Conservation (phyloP, 805 yeast species). For the Scheffersomyces spartinae region DNA sequence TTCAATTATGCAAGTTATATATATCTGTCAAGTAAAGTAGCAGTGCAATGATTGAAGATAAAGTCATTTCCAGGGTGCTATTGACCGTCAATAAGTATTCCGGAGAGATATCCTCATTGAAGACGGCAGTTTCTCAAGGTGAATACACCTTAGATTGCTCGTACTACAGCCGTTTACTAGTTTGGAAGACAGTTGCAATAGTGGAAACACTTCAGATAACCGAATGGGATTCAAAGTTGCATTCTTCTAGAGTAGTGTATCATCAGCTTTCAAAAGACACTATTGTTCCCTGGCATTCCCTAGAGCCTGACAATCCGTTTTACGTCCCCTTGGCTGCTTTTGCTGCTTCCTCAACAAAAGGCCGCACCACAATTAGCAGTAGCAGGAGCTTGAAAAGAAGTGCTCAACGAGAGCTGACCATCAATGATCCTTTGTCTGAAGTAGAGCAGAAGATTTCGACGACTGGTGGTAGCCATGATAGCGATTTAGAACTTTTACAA, state of each 20-base stretch:
- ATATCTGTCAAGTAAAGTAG: too few species aligned
- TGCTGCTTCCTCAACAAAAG: too few species aligned
- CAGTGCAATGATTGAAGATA: too few species aligned
- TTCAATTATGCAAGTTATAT: too few species aligned
- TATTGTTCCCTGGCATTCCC: conserved; percentile 25
- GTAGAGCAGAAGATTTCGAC: conserved; percentile 3
- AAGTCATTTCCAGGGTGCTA: conserved; percentile 22
- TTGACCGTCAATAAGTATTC: conserved; percentile 25
- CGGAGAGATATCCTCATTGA: conserved; percentile 15
- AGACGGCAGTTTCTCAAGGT: conserved; percentile 15
- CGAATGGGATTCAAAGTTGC: conserved; percentile 21
- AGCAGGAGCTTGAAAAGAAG: too few species aligned
- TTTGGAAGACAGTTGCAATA: conserved; percentile 27
- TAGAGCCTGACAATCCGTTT: conserved; percentile 18
- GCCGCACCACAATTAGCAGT: conserved; percentile 1
- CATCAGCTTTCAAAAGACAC: conserved; percentile 21
- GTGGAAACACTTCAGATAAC: conserved; percentile 24
- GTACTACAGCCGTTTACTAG: conserved; percentile 18
- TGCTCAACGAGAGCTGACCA: too few species aligned
- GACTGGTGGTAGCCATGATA: conserved; percentile 2
- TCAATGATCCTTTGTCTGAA: conserved; percentile 1
- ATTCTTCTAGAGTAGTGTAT: conserved; percentile 19
- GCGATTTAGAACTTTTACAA: conserved; percentile 18
- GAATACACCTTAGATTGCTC: conserved; percentile 13
- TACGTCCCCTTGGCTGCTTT: too few species aligned